Base-by-base conservation (phyloP, 2,329 filamentous ascomycete species). In the Epichloe brachyelytri region DNA sequence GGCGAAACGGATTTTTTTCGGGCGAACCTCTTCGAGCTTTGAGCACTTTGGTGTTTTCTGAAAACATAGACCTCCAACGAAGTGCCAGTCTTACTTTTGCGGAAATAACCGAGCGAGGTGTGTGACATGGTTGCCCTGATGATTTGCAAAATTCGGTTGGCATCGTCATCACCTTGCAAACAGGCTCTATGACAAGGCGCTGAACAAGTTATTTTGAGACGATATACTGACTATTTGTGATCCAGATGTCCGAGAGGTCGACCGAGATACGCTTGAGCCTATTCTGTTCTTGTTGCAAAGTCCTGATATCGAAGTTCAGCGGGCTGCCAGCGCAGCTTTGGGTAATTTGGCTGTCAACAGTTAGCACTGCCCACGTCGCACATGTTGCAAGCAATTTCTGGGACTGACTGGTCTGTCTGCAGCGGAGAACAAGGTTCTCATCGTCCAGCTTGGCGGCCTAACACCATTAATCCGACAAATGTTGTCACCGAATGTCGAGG, bases 81-180 rank as follows among this genome's bases (percentile, higher is more conserved):
- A 97, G 93, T 71, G 93, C 93, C 49, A 97, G 91, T 68, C 79
- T 98, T 68, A 98, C 93, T 2, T 98, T 98, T 76, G 93, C 93
- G 54, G 93, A 98, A 68, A 98, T 98, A 59, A 98, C 93, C 39
- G 93, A 98, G 71, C 75, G 91, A 88, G 91, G 93, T 96, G 77
- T 61, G 75, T 59, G 30, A 43, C 54, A 56, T 26, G 26, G 15
- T 38, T 46, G 20, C 17, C 38, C n/a, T 20, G 7, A 43, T 43
- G 3, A 14, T 15, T 15, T n/a, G 40, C 26, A n/a, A 14, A 37
- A 22, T 2, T 14, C 44, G 36, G 10, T 5, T 15, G 17, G 39
- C 30, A 2, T 37, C 22, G 14, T n/a, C 19, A 26, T 26, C 12
- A 15, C 10, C 17, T 15, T 15, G 14, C 38, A 1, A 19, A 14